Evolutionary conservation across 768 basidiomycete species (phyloP).

Genomic region (Bullera alba): DNA sequence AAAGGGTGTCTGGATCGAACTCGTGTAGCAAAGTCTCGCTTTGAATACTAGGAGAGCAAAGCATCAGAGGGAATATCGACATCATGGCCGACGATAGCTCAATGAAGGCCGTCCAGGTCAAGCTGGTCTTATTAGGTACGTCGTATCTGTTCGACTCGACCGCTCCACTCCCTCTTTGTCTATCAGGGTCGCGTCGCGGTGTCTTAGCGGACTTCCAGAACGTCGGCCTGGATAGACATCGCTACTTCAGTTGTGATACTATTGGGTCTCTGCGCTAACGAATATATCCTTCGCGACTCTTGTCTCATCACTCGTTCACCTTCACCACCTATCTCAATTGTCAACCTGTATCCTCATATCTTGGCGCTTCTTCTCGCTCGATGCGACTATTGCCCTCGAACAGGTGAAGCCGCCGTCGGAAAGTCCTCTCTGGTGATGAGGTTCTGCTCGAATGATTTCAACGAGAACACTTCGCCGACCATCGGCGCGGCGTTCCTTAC

Average conservation of each 20-base stretch:
- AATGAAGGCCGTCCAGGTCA: slow-evolving; percentile 85
- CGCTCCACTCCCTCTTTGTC: neutral
- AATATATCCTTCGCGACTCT: neutral
- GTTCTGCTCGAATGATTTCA: slow-evolving; percentile 97
- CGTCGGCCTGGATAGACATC: neutral
- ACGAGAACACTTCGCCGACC: slow-evolving; percentile 96
- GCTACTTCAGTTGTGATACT: neutral
- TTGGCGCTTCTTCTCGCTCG: neutral
- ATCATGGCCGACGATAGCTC: slow-evolving; percentile 33
- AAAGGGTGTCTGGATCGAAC: too few relatives aligned
- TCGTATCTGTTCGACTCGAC: slow-evolving; percentile 1
- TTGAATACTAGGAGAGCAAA: too few relatives aligned
- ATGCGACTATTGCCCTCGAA: slow-evolving; percentile 3
- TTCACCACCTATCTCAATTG: too few relatives aligned
- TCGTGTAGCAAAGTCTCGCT: too few relatives aligned
- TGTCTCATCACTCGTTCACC: neutral
- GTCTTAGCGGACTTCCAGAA: neutral
- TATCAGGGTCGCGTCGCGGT: neutral
- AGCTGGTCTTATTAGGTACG: slow-evolving; percentile 89
- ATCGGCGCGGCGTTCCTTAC: slow-evolving; percentile 81
- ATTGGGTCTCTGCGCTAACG: neutral
- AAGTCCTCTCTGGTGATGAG: slow-evolving; percentile 98
- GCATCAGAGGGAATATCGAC: too few relatives aligned
- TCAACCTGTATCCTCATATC: neutral
- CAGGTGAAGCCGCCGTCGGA: slow-evolving; percentile 96